These are phyloP conservation scores for Aspergillus sp. DNA, from an alignment of 2,329 filamentous ascomycete species.

Conservation along the genomic window DNA sequence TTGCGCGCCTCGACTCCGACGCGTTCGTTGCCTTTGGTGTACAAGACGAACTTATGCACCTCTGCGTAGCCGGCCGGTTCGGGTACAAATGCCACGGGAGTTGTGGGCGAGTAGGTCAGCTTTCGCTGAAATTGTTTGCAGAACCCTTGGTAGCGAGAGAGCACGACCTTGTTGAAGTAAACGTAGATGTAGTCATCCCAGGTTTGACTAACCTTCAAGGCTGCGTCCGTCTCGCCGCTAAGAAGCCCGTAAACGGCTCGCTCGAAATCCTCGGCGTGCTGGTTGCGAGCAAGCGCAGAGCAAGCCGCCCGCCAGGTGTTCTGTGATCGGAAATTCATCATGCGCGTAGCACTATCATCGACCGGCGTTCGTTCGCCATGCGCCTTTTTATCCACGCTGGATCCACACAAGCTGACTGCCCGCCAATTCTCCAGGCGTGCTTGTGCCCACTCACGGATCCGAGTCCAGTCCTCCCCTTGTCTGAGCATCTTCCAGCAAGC, in stretches of 20 bases:
- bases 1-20: conserved; percentile 42
- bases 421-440: conserved; percentile 88
- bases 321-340: conserved; percentile 43
- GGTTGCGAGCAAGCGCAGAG: conserved; percentile 55
- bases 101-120: conserved; percentile 54
- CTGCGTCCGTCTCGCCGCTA: conserved; percentile 77
- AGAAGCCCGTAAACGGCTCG: conserved; percentile 86
- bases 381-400: conserved; percentile 32
- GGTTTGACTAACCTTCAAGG: conserved; percentile 70
- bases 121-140: conserved; percentile 45
- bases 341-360: conserved; percentile 39
- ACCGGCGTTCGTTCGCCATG: conserved; percentile 29
- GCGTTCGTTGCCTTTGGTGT: conserved; percentile 34
- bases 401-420: conserved; percentile 74
- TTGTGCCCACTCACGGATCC: conserved; percentile 81
- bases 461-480: conserved; percentile 70
- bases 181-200: conserved; percentile 89
- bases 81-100: conserved; percentile 55
- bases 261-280: conserved; percentile 73
- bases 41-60: conserved; percentile 39
- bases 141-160: conserved; percentile 76
- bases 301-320: conserved; percentile 40
- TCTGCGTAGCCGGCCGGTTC: conserved; percentile 51
- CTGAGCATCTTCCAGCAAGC: conserved; percentile 92
- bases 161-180: conserved; percentile 81